Percentiles rank a stretch among this genome's conserved stretches.
These are phyloP conservation scores for Fusarium sp. DNA, from an alignment of 2,329 filamentous ascomycete species.

Conservation along the genomic window DNA sequence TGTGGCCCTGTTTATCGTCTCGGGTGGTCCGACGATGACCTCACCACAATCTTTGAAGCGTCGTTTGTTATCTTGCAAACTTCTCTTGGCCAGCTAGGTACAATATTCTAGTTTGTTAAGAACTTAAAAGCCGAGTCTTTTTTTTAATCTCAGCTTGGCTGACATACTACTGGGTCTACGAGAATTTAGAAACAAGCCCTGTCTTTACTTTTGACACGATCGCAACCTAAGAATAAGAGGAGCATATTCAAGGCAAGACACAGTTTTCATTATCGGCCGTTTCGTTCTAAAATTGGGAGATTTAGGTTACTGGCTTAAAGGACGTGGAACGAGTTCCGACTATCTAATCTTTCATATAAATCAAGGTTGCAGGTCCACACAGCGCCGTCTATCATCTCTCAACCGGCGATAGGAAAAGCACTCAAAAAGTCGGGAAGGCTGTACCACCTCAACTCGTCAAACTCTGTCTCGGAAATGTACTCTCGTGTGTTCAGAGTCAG, in stretches of 20 bases:
- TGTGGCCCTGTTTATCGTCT: neutral
- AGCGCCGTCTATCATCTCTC: neutral
- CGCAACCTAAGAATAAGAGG: neutral
- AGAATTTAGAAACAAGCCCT: no score
- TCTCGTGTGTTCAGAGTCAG: slow-evolving; percentile 32
- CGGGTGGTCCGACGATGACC: neutral
- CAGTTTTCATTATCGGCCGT: neutral
- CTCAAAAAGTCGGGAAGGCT: neutral
- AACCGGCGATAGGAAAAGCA: neutral
- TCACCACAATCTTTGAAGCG: neutral
- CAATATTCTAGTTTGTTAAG: no score
- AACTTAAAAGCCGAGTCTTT: no score
- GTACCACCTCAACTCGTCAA: slow-evolving; percentile 9
- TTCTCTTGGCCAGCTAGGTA: neutral
- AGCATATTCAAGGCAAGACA: neutral
- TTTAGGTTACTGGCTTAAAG: neutral
- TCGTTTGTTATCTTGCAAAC: neutral
- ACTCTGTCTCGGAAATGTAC: slow-evolving; percentile 7
- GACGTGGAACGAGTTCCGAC: neutral
- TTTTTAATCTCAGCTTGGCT: no score
- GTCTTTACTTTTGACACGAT: no score
- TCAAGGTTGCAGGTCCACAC: neutral
- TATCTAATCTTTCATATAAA: neutral
- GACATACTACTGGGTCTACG: no score
- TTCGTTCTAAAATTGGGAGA: neutral